A percentile compares a stretch with the other conserved stretches of the same genome.
Evolutionary conservation across 371 early-diverging fungal genomes (phyloP).

Genomic region (Dinochytrium kinnereticum): DNA sequence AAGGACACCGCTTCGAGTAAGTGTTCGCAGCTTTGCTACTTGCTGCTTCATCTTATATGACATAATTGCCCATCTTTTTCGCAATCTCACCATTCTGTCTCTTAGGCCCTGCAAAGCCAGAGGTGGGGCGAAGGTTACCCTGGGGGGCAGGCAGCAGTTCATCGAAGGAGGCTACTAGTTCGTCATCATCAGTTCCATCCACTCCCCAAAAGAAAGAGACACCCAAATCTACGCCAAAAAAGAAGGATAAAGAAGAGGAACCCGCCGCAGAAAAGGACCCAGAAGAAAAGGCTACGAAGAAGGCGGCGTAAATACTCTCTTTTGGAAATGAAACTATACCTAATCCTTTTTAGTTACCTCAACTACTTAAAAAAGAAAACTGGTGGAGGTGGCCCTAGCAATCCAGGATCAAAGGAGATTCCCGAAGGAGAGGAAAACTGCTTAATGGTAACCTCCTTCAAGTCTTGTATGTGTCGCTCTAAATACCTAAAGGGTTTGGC

Average conservation of each 20-base stretch:
- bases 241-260: background rate
- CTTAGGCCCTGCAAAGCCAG: background rate
- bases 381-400: constrained; percentile 60
- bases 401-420: constrained; percentile 70
- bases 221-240: background rate
- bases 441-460: constrained; percentile 51
- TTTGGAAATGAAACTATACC: background rate
- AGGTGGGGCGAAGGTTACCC: background rate
- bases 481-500: constrained; percentile 62
- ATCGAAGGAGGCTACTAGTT: background rate
- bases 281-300: constrained; percentile 14
- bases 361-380: constrained; percentile 30
- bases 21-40: too few species aligned
- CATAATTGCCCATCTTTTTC: too few species aligned
- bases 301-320: constrained; percentile 13
- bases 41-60: too few species aligned
- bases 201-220: background rate
- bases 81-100: too few species aligned
- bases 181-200: background rate
- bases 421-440: constrained; percentile 84
- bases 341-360: constrained; percentile 16
- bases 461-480: background rate
- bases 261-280: background rate
- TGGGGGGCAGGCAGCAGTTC: background rate
- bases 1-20: background rate